phyloP scores from a whole-genome alignment of 2,329 filamentous ascomycete genomes.

The Sarocladium brachiariae region DNA sequence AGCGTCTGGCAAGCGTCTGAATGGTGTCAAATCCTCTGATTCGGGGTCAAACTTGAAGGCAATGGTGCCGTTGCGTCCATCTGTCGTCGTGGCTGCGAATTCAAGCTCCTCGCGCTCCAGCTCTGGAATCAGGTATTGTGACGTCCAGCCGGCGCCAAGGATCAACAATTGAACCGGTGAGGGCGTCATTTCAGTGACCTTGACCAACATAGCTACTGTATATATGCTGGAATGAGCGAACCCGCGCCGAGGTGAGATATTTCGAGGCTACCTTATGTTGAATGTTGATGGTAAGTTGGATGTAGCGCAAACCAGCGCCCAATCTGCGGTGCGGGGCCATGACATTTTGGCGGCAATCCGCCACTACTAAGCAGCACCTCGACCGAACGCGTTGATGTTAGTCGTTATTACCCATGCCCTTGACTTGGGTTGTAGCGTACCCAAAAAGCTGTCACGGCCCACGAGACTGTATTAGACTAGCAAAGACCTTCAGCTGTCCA shows the following conservation, averaged over 20 bases:
- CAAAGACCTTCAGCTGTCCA: no score
- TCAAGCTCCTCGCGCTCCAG: neutral
- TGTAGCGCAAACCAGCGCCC: neutral
- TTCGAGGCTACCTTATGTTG: neutral
- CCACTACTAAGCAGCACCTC: no score
- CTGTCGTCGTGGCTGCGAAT: constrained; percentile 7
- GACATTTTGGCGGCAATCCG: neutral
- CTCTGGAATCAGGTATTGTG: constrained; percentile 5
- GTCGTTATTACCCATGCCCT: no score
- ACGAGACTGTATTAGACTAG: no score
- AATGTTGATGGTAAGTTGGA: neutral
- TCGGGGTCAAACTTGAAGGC: constrained; percentile 8
- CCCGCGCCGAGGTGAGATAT: neutral
- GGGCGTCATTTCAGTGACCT: neutral
- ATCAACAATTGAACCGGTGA: constrained; percentile 1
- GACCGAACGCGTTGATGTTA: no score
- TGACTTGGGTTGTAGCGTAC: no score
- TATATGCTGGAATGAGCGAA: neutral
- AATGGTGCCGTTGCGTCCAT: constrained; percentile 7
- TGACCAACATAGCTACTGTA: neutral
- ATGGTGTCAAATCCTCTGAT: constrained; percentile 6
- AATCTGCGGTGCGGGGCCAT: constrained; percentile 2
- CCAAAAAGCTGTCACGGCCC: no score
- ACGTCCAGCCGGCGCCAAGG: constrained; percentile 4
- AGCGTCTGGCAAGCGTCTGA: constrained; percentile 2